Base-by-base conservation (phyloP, 352 stramenopile genomes). In the Globisporangium middletonii region DNA sequence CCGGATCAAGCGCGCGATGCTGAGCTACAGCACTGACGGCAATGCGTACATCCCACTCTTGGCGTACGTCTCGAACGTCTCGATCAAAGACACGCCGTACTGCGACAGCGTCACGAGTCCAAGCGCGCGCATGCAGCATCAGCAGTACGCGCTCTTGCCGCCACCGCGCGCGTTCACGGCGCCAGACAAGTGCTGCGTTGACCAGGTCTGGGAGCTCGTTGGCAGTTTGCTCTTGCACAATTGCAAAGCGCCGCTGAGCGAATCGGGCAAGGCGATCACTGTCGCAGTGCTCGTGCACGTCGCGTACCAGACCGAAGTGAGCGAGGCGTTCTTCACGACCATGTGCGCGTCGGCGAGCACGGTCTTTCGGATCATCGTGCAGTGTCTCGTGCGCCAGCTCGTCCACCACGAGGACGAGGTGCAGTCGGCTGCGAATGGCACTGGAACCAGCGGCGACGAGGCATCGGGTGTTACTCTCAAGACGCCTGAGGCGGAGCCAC, bases 161-260 rank as follows among this genome's bases (percentile, higher is more conserved):
- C 50, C 65, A 6, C 52, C 75, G 41, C 50, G 33, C 16, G 61
- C 45, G 1, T 73, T 72, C 38, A 9, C 57, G 0, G 55, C 50
- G 15, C 57, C 50, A 0, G 61, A 68, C 13, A 57, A 48, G 18
- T 57, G 56, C 2, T 85, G 62, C 43, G 50, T 83, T n/a, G 68
- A 86, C 41, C 58, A 81, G 51, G 70, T 86, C 0, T 90, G 83
- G 83, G 77, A 87, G 44, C 49, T 93, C 8, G 63, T 93, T 2
- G 83, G 80, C 27, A 62, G 67, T 4, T 42, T 89, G 30, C 54
- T 91, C 15, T n/a, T 75, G 28, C 59, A 68, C 12, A 91, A 89
- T 47, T 83, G 69, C 53, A n/a, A 60, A 12, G 18, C 64, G 1
- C 16, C n/a, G 16, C 12, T 18, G 6, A 48, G 57, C n/a, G 57